A percentile compares a stretch with the other conserved stretches of the same genome.
Evolutionary conservation across 257 asterid genomes (phyloP).

Genomic region (Ballota nigra): DNA sequence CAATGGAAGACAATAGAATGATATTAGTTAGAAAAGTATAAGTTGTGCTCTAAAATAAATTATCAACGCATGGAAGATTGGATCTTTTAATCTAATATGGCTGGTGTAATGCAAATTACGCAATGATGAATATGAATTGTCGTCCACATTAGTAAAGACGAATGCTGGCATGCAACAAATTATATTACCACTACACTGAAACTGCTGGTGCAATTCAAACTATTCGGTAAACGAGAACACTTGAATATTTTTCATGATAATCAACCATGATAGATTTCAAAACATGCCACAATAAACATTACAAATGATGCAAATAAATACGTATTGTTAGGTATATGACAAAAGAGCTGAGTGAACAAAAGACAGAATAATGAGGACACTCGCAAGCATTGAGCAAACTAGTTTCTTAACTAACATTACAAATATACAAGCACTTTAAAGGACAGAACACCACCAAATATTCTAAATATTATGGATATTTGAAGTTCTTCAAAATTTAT

Average conservation of each 20-base stretch:
- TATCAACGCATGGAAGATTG: neutral
- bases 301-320: neutral
- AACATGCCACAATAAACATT: conserved; percentile 1
- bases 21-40: no score
- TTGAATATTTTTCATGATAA: neutral
- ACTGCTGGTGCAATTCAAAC: conserved; percentile 1
- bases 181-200: neutral
- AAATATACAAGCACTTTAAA: conserved; percentile 10
- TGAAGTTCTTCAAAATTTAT: neutral
- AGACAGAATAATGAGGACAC: neutral
- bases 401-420: conserved; percentile 4
- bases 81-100: neutral
- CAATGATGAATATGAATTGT: neutral
- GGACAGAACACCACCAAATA: neutral
- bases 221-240: neutral
- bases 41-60: neutral
- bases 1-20: conserved; percentile 7
- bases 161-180: neutral
- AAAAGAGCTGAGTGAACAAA: conserved; percentile 11
- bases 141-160: neutral
- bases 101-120: neutral
- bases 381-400: conserved; percentile 1
- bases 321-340: neutral
- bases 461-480: neutral
- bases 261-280: neutral